Evolutionary conservation across 2,329 filamentous ascomycete species (phyloP).

Genomic region (Colletotrichum sp.): DNA sequence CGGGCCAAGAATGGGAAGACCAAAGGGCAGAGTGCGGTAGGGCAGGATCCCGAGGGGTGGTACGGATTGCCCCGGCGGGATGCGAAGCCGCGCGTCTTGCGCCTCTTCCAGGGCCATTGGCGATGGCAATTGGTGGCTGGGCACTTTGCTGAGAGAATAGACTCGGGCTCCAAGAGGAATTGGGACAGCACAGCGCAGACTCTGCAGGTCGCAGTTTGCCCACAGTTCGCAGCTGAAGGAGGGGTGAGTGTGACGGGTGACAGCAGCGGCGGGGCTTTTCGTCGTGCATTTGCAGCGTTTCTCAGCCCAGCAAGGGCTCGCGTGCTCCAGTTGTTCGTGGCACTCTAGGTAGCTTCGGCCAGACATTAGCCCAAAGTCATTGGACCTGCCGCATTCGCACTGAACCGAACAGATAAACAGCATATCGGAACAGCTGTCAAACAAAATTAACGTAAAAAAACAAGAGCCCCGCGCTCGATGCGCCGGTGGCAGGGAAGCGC

Average conservation of each 20-base stretch:
- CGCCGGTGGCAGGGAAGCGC: not conserved
- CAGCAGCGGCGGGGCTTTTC: not conserved
- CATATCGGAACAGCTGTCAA: not conserved
- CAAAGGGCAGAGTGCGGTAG: not conserved
- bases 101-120: not conserved
- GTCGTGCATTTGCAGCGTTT: not conserved
- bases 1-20: not conserved
- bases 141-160: not conserved
- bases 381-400: not conserved
- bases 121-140: not conserved
- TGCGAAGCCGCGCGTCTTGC: slow-evolving; percentile 16
- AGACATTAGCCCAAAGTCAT: not conserved
- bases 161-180: not conserved
- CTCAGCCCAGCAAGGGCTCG: slow-evolving; percentile 4
- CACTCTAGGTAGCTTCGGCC: not conserved
- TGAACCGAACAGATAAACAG: not conserved
- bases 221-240: not conserved
- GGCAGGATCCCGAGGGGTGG: not conserved
- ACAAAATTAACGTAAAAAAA: not conserved
- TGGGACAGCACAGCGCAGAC: not conserved
- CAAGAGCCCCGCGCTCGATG: not conserved
- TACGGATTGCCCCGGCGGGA: not conserved
- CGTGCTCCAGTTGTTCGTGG: not conserved
- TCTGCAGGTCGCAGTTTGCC: not conserved
- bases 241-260: not conserved